Base-by-base conservation (phyloP, 2,329 filamentous ascomycete genomes). In the Thelonectria blattea region DNA sequence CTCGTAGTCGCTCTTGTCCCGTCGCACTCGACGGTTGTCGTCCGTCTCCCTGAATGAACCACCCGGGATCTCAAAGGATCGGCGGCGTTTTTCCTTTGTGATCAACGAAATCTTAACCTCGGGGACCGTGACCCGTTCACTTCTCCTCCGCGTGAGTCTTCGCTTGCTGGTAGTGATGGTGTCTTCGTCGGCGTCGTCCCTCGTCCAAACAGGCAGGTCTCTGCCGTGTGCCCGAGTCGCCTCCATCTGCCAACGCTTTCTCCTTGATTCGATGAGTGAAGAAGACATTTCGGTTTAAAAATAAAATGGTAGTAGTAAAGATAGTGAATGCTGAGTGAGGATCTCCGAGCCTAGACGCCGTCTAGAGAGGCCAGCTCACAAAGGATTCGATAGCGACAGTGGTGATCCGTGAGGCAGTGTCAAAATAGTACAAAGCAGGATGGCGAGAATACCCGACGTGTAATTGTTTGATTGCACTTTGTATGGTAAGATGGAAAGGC, bases 181-280 rank as follows among this genome's bases (percentile, higher is more conserved):
- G 17, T 67, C 64, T 61, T 70, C 64, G 47, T 48, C 61, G 22
- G 68, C 67, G 42, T 74, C 72, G n/a, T 59, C 71, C 20, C 62
- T 63, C 14, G 72, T 74, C 72, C 72, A 74, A 8, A 62, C 56
- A 2, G 68, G 69, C 8, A 70, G 52, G 37, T 52, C 51, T 46
- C 58, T 59, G 17, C 60, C 58, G 39, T 65, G 60, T 45, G 53
- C 61, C 32, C 60, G 63, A 54, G 62, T 64, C 37, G 58, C 60
- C 52, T 66, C 58, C 41, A 52, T 56, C 32, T 68, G 61, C 67
- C 67, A 69, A 47, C 60, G 65, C 54, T 56, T 30, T 37, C 62
- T 58, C 41, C 41, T 54, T 52, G 57, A 51, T 17, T 66, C 62
- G n/a, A 56, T 32, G 22, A 56, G 45, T 11, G 43, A 48, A 18